Evolutionary conservation across 441 rosid species (phyloP).

Genomic region (Arabidopsis hybrid): DNA sequence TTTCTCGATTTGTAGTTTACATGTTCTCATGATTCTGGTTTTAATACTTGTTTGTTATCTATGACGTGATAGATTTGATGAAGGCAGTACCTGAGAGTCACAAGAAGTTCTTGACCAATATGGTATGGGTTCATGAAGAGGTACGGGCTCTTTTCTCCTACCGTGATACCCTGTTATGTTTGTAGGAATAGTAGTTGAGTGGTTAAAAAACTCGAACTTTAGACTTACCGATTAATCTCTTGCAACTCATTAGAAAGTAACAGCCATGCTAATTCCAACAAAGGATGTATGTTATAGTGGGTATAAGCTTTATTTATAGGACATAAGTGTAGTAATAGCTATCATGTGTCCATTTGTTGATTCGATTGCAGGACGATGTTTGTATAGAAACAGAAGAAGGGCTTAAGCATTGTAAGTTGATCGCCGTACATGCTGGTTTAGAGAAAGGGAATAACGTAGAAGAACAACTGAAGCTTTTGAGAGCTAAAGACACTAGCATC

Average conservation of each 20-base stretch:
- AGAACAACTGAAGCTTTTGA: constrained; percentile 65
- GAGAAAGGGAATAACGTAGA: constrained; percentile 61
- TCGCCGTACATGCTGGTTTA: constrained; percentile 85
- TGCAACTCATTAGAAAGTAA: background rate
- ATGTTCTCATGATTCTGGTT: background rate
- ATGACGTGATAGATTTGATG: constrained; percentile 57
- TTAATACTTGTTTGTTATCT: constrained; percentile 2
- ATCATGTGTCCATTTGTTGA: background rate
- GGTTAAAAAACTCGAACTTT: constrained; percentile 6
- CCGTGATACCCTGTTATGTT: background rate
- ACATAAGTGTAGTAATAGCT: background rate
- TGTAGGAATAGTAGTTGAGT: background rate
- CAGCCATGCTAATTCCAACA: background rate
- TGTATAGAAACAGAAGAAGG: constrained; percentile 59
- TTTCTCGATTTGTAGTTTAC: background rate
- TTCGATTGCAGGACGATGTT: constrained; percentile 45
- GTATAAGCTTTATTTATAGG: background rate
- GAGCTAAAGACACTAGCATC: constrained; percentile 64
- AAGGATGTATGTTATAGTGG: background rate
- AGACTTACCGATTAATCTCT: background rate
- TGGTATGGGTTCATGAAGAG: constrained; percentile 92
- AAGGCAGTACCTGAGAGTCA: constrained; percentile 80
- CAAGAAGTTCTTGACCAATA: constrained; percentile 76
- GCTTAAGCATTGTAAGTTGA: constrained; percentile 65
- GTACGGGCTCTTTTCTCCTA: constrained; percentile 41